A percentile compares a stretch with the other conserved stretches of the same genome.
phyloP scores from a whole-genome alignment of 2,329 filamentous ascomycete species.

The Colletotrichum noveboracense region DNA sequence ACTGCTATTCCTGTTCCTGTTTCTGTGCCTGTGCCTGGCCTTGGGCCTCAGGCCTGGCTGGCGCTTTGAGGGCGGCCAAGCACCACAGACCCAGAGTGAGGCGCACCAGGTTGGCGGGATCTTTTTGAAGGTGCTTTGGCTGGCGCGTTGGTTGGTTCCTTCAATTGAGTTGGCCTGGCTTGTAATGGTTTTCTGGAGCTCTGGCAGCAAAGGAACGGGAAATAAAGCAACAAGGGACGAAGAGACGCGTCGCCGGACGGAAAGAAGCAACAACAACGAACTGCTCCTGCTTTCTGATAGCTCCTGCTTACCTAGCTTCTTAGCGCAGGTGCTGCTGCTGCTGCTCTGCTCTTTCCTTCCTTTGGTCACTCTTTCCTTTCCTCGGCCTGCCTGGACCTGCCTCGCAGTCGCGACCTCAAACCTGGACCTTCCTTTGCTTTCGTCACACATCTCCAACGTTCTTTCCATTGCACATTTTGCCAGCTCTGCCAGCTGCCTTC shows the following conservation, averaged over 20 bases:
- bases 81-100: not conserved
- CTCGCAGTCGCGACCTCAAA: not conserved
- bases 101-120: not conserved
- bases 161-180: not conserved
- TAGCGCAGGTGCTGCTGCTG: not conserved
- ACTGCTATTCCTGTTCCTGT: constrained; percentile 6
- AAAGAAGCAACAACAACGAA: not conserved
- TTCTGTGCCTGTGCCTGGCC: not conserved
- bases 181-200: not conserved
- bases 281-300: not conserved
- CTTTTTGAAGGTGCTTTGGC: not conserved
- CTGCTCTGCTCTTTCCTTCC: not conserved
- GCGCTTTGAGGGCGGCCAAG: not conserved
- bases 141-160: not conserved
- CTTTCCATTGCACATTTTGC: not conserved
- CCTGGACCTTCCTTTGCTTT: not conserved
- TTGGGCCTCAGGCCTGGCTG: not conserved
- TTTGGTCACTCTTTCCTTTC: not conserved
- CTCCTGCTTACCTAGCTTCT: not conserved
- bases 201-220: not conserved
- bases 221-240: not conserved
- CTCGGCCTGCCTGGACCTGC: not conserved
- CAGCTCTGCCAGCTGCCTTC: not conserved
- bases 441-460: not conserved
- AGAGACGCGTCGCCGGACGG: not conserved